Evolutionary conservation across 2,329 filamentous ascomycete genomes (phyloP), one percentile per base, ranked within the genome.

Genomic region (Trichoderma semiorbis): DNA sequence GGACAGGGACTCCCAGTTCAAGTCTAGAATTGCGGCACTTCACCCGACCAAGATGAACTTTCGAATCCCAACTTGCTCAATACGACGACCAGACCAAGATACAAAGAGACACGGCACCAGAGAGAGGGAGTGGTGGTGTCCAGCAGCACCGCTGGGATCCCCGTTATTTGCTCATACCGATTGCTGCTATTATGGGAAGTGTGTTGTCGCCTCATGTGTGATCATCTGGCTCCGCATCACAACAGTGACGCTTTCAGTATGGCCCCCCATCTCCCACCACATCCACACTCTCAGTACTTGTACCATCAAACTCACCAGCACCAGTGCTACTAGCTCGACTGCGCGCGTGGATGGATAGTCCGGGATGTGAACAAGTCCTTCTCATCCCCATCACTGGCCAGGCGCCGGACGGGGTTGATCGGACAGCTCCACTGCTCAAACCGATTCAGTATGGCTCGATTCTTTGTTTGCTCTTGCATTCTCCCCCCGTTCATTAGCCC

Each of bases 151-250:
- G n/a, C 66, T 12, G 36, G 18, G 16, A 32, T 24, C 28, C 65
- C 30, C 30, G 12, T 60, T 34, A 30, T 21, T 21, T 34, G 18
- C 18, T 24, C 21, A 4, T 43, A 21, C 26, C 16, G 11, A 65
- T 12, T 61, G 26, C 65, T 69, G 39, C 28, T 28, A 36, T 26
- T 55, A 24, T 55, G 39, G 39, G 55, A 53, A 60, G 28, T 60
- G 61, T 57, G 57, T 30, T 69, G 43, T n/a, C 14, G n/a, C 68
- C 60, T 62, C 53, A 39, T 62, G 55, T 50, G 62, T 71, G 69
- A 67, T 71, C 39, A 50, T 71, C 63, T 50, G 55, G 69, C 69
- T 71, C 69, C 69, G 69, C 68, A 63, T 55, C 47, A 47, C 34
- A 67, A 36, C 18, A 36, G 62, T 66, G 61, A 67, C 39, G 28